Conservation (phyloP, 306 rosid genomes). For the Gynostemma pentaphyllum region DNA sequence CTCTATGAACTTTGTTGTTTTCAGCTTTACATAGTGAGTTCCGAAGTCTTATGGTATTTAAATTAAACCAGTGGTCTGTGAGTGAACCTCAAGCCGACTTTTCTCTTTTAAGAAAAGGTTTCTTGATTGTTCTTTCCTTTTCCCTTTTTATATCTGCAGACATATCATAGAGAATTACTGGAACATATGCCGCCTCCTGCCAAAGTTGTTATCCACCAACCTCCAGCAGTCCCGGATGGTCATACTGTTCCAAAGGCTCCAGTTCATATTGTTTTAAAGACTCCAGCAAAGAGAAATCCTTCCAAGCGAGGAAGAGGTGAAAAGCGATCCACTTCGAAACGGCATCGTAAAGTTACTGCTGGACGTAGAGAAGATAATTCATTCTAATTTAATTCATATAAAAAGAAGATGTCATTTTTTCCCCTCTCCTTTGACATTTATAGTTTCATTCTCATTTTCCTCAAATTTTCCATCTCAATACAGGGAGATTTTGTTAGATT, state of each 20-base stretch:
- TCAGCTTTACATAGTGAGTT: constrained; percentile 1
- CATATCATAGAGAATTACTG: constrained; percentile 69
- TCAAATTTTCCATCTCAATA: constrained; percentile 4
- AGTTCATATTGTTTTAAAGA: constrained; percentile 13
- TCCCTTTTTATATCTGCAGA: constrained; percentile 27
- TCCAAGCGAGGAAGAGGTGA: constrained; percentile 46
- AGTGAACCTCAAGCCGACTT: too few species aligned
- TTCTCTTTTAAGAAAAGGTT: neutral
- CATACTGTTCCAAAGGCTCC: constrained; percentile 20
- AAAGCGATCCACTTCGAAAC: constrained; percentile 42
- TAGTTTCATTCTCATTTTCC: neutral
- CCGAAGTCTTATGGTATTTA: neutral
- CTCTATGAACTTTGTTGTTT: neutral
- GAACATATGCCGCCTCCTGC: constrained; percentile 69
- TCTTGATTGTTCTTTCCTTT: neutral
- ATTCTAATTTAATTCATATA: constrained; percentile 20
- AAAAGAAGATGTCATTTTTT: neutral
- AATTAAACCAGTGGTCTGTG: neutral
- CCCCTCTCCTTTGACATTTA: neutral
- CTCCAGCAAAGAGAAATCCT: constrained; percentile 35
- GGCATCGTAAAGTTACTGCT: constrained; percentile 47
- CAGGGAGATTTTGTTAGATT: constrained; percentile 25
- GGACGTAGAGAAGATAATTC: constrained; percentile 28
- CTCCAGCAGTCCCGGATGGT: constrained; percentile 15
- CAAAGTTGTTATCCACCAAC: constrained; percentile 11